Percentiles rank a stretch among this genome's conserved stretches.
Evolutionary conservation across 441 rosid species (phyloP).

Genomic region (Erysimum cheiri): DNA sequence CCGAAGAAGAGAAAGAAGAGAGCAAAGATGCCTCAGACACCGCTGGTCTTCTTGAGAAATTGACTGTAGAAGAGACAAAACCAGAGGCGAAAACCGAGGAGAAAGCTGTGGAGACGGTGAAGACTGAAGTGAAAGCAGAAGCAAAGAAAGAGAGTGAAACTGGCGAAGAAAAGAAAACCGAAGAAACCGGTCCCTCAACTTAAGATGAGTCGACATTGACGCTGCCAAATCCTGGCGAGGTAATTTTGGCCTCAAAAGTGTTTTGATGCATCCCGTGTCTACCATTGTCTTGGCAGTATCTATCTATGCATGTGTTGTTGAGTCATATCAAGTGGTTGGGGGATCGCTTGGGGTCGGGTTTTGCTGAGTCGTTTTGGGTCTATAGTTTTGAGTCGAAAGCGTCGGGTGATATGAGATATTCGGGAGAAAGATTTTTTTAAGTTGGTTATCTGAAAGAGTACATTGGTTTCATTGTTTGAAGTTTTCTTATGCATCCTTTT

Average conservation of each 20-base stretch:
- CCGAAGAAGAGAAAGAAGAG: conserved; percentile 65
- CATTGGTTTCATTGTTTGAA: conserved; percentile 30
- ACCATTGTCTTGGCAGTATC: conserved; percentile 32
- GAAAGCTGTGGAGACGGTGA: conserved; percentile 50
- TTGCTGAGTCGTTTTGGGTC: conserved; percentile 39
- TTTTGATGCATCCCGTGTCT: conserved; percentile 36
- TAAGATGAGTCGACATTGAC: conserved; percentile 31
- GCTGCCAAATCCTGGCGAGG: conserved; percentile 26
- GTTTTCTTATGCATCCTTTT: conserved; percentile 20
- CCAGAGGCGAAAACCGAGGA: conserved; percentile 61
- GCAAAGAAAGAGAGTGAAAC: conserved; percentile 38
- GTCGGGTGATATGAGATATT: conserved; percentile 2
- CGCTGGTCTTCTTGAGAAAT: conserved; percentile 77
- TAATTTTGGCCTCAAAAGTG: conserved; percentile 32
- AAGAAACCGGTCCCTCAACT: conserved; percentile 56
- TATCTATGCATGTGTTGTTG: conserved; percentile 37
- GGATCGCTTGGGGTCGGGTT: conserved; percentile 40
- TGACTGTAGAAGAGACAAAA: conserved; percentile 74
- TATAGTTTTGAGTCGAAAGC: conserved; percentile 37
- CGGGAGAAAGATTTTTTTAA: background rate
- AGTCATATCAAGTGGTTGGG: conserved; percentile 38
- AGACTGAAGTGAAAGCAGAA: conserved; percentile 45
- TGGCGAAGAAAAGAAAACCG: conserved; percentile 54
- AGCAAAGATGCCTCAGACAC: conserved; percentile 74
- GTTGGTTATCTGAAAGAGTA: conserved; percentile 31